phyloP scores from a whole-genome alignment of 1,284 basidiomycete species.

The Phellopilus nigrolimitatus region DNA sequence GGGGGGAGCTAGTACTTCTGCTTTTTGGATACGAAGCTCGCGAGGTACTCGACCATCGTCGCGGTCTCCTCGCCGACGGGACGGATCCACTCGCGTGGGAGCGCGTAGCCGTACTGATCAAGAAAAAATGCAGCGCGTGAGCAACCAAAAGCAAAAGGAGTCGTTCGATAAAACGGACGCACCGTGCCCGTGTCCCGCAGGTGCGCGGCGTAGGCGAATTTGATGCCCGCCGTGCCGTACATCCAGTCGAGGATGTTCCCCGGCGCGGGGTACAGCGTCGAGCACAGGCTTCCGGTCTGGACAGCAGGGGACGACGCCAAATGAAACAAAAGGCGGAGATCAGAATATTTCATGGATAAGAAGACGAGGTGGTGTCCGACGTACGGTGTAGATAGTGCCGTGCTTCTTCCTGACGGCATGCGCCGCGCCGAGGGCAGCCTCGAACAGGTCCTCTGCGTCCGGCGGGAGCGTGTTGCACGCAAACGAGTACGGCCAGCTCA shows the following conservation, averaged over 20 bases:
- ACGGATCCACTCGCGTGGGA: conserved; percentile 69
- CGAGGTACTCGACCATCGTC: conserved; percentile 61
- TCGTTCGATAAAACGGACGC: conserved; percentile 17
- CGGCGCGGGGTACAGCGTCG: conserved; percentile 60
- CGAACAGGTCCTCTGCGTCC: conserved; percentile 79
- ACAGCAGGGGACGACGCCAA: conserved; percentile 25
- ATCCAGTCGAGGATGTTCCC: conserved; percentile 79
- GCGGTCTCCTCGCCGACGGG: conserved; percentile 76
- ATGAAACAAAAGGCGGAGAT: conserved; percentile 1
- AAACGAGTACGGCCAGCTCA: conserved; percentile 72
- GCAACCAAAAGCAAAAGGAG: neutral
- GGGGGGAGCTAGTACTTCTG: neutral
- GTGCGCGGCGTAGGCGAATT: conserved; percentile 76
- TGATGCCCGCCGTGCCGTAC: conserved; percentile 59
- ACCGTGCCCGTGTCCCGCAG: conserved; percentile 81
- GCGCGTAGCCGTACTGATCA: conserved; percentile 69
- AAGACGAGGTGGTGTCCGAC: conserved; percentile 17
- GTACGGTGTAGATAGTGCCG: conserved; percentile 48
- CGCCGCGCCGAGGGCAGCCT: conserved; percentile 70
- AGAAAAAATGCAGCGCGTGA: conserved; percentile 1
- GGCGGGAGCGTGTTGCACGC: conserved; percentile 63
- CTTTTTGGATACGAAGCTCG: conserved; percentile 50
- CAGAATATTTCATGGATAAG: neutral
- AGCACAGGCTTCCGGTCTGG: conserved; percentile 64
- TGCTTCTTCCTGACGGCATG: conserved; percentile 56